These are phyloP conservation scores for Leucocoprinus leucothites DNA, from an alignment of 768 basidiomycete genomes.

Conservation along the genomic window DNA sequence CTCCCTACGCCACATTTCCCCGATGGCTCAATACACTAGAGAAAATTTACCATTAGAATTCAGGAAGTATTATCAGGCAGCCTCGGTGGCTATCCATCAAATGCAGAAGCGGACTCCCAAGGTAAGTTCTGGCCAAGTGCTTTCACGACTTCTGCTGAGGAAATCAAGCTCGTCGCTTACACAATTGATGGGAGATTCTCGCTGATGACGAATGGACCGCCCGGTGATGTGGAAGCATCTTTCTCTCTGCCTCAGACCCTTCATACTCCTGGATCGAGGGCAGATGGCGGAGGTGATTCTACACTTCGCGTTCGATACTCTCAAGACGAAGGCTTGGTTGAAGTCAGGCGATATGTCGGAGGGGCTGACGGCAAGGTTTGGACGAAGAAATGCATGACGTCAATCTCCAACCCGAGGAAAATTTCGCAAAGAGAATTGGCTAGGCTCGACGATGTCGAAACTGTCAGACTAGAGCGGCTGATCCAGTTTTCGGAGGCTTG, in stretches of 20 bases:
- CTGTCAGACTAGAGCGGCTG: slow-evolving; percentile 22
- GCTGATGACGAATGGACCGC: slow-evolving; percentile 50
- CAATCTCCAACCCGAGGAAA: neutral
- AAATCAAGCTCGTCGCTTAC: slow-evolving; percentile 39
- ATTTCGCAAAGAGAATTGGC: slow-evolving; percentile 8
- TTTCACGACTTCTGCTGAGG: neutral
- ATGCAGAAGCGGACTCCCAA: slow-evolving; percentile 52
- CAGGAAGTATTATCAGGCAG: slow-evolving; percentile 46
- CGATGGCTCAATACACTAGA: slow-evolving; percentile 30
- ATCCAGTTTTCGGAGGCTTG: slow-evolving; percentile 24
- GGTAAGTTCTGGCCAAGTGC: slow-evolving; percentile 24
- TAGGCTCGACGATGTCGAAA: slow-evolving; percentile 23
- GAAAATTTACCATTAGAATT: slow-evolving; percentile 36
- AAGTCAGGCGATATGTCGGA: slow-evolving; percentile 26
- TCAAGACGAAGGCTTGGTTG: slow-evolving; percentile 29
- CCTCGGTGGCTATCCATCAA: slow-evolving; percentile 38
- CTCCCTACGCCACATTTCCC: slow-evolving; percentile 46
- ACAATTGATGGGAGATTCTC: slow-evolving; percentile 37
- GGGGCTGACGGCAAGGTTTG: slow-evolving; percentile 37
- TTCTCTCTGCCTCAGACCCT: slow-evolving; percentile 21
- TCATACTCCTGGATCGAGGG: neutral
- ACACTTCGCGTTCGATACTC: slow-evolving; percentile 36
- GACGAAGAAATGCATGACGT: slow-evolving; percentile 10
- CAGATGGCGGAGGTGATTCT: slow-evolving; percentile 4
- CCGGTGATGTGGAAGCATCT: slow-evolving; percentile 43